A percentile compares a stretch with the other conserved stretches of the same genome.
phyloP scores from a whole-genome alignment of 805 yeast genomes.

The Maudiozyma bulderi region DNA sequence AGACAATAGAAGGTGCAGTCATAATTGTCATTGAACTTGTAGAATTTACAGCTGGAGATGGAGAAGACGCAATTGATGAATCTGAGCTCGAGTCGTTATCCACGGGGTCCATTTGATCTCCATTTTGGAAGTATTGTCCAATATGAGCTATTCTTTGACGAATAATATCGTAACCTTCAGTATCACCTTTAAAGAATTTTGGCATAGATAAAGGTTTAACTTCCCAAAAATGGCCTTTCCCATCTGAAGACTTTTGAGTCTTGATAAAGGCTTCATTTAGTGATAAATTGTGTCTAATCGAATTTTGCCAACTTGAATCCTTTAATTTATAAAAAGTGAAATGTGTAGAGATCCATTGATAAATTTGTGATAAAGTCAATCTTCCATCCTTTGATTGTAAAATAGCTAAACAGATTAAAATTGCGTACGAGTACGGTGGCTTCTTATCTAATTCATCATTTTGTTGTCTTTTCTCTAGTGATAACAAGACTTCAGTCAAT shows the following conservation, averaged over 20 bases:
- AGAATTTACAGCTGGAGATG: neutral
- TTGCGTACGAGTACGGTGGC: constrained; percentile 93
- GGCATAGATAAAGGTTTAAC: constrained; percentile 76
- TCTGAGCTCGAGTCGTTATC: neutral
- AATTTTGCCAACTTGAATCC: constrained; percentile 96
- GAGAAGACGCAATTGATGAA: neutral
- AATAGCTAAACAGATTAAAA: constrained; percentile 42
- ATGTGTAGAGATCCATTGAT: constrained; percentile 82
- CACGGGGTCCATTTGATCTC: neutral
- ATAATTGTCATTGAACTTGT: neutral
- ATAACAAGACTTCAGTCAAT: constrained; percentile 21
- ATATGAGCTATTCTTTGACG: constrained; percentile 13
- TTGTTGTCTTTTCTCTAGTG: constrained; percentile 14
- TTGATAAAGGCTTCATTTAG: constrained; percentile 88
- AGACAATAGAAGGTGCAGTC: neutral
- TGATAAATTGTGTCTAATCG: constrained; percentile 88
- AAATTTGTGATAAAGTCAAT: constrained; percentile 74
- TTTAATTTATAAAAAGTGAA: constrained; percentile 74
- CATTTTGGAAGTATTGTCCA: constrained; percentile 8
- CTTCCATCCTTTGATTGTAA: constrained; percentile 29
- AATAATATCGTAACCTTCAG: constrained; percentile 18
- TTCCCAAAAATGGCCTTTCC: constrained; percentile 85
- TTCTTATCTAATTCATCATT: constrained; percentile 32
- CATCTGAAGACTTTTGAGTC: constrained; percentile 80
- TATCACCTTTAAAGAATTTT: constrained; percentile 53